phyloP scores from a whole-genome alignment of 2,329 filamentous ascomycete species.

The Dactylellina drechsleri region DNA sequence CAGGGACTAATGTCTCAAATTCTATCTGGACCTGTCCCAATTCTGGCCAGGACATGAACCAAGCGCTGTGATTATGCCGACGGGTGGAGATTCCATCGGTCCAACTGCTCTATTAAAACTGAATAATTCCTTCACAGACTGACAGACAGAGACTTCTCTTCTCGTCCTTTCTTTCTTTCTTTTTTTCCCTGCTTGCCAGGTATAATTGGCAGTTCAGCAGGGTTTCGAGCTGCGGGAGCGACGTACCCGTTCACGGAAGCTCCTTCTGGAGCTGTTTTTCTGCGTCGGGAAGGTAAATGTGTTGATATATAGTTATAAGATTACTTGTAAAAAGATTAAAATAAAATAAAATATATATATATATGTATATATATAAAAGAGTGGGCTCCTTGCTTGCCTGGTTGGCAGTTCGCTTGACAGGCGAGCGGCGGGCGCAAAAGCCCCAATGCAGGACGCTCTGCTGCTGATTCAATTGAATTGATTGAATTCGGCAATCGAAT shows the following conservation, averaged over 20 bases:
- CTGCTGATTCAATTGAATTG: neutral
- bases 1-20: slow-evolving; percentile 6
- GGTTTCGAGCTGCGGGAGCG: slow-evolving; percentile 4
- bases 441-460: neutral
- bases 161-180: neutral
- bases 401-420: slow-evolving; percentile 6
- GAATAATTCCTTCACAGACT: slow-evolving; percentile 2
- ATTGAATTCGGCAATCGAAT: neutral
- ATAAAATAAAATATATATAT: neutral
- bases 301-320: neutral
- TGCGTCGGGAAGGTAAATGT: slow-evolving; percentile 9
- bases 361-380: neutral
- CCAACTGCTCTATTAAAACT: slow-evolving; percentile 1
- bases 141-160: neutral
- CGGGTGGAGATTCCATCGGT: slow-evolving; percentile 44
- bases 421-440: slow-evolving; percentile 10
- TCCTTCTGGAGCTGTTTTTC: neutral
- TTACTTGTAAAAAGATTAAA: neutral
- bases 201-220: neutral
- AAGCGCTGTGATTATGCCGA: slow-evolving; percentile 47
- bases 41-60: slow-evolving; percentile 32
- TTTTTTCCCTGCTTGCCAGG: slow-evolving; percentile 5
- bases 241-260: slow-evolving; percentile 18
- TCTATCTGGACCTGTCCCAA: slow-evolving; percentile 3
- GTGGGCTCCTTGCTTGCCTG: neutral